phyloP scores from a whole-genome alignment of 257 asterid genomes.

The Solanum virginianum region DNA sequence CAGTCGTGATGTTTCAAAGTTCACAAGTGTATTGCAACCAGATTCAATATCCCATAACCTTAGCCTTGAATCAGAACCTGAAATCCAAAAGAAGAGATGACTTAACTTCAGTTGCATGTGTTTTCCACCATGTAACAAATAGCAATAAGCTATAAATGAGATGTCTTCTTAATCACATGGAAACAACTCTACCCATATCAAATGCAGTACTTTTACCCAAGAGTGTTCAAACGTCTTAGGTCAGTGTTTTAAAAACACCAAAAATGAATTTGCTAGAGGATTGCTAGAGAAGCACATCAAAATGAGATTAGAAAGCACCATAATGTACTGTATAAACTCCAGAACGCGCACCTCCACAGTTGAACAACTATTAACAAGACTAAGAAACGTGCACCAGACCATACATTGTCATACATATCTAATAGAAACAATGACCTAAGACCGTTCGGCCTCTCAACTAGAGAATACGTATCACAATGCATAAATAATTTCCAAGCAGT shows the following conservation, averaged over 20 bases:
- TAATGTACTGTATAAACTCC: neutral
- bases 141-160: neutral
- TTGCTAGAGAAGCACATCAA: neutral
- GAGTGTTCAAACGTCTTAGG: neutral
- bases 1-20: constrained; percentile 73
- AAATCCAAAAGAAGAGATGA: neutral
- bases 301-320: neutral
- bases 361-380: neutral
- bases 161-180: neutral
- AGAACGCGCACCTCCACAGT: neutral
- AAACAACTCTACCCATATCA: neutral
- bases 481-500: neutral
- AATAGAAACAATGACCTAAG: neutral
- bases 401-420: neutral
- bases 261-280: neutral
- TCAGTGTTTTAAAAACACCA: neutral
- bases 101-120: neutral
- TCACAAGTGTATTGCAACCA: constrained; percentile 90
- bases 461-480: neutral
- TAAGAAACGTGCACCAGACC: neutral
- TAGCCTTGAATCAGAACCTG: constrained; percentile 97
- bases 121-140: neutral
- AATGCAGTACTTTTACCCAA: neutral
- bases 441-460: neutral
- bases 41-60: constrained; percentile 95